Percentiles rank a stretch among this genome's conserved stretches.
phyloP scores from a whole-genome alignment of 345 rosid species.

The Bruguiera sexangula region DNA sequence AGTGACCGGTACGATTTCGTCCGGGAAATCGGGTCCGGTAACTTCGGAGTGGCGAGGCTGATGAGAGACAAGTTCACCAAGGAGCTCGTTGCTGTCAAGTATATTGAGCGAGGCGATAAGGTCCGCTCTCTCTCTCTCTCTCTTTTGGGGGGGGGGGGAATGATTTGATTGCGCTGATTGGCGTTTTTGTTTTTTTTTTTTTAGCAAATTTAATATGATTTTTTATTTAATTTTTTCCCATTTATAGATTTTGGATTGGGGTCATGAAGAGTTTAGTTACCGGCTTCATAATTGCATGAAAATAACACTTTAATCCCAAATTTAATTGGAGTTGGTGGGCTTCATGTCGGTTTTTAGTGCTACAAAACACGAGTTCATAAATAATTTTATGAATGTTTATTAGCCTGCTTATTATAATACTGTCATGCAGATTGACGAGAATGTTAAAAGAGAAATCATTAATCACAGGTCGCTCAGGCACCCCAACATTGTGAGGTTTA shows the following conservation, averaged over 20 bases:
- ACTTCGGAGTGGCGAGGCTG: constrained; percentile 29
- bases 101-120: constrained; percentile 36
- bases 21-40: constrained; percentile 31
- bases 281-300: too few relatives aligned
- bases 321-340: too few relatives aligned
- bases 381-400: background rate
- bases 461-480: constrained; percentile 32
- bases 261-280: too few relatives aligned
- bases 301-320: too few relatives aligned
- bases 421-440: constrained; percentile 30
- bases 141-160: too few relatives aligned
- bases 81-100: constrained; percentile 34
- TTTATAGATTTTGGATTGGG: too few relatives aligned
- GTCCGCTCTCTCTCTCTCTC: background rate
- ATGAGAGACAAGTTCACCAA: constrained; percentile 32
- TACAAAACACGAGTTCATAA: too few relatives aligned
- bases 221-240: too few relatives aligned
- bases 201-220: too few relatives aligned
- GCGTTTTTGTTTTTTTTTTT: background rate
- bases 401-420: background rate
- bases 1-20: constrained; percentile 39
- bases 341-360: background rate
- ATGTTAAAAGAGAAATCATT: constrained; percentile 36
- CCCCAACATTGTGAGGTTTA: constrained; percentile 37
- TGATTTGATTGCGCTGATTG: background rate